A percentile compares a stretch with the other conserved stretches of the same genome.
phyloP scores from a whole-genome alignment of 495 filamentous ascomycete species.

The Aspergillus leporis region DNA sequence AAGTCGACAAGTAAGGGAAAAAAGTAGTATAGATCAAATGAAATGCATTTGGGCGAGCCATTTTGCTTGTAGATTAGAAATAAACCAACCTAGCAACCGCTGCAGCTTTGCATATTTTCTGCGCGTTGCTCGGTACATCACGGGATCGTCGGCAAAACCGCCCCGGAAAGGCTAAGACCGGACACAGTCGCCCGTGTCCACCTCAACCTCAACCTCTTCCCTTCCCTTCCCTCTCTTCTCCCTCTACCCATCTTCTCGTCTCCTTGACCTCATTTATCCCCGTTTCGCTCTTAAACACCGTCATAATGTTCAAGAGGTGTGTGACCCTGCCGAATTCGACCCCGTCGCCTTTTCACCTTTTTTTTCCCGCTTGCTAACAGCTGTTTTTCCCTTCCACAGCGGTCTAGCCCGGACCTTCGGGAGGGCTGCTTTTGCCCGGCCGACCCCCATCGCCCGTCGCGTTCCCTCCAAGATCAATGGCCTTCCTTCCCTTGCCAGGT shows the following conservation, averaged over 20 bases:
- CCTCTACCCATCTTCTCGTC: slow-evolving; percentile 34
- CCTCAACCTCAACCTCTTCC: slow-evolving; percentile 45
- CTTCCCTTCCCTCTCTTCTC: slow-evolving; percentile 43
- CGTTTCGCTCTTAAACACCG: slow-evolving; percentile 52
- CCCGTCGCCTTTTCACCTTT: slow-evolving; percentile 41
- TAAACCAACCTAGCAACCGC: not conserved
- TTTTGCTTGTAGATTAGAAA: not conserved
- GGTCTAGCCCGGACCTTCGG: slow-evolving; percentile 77
- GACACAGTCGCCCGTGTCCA: slow-evolving; percentile 35
- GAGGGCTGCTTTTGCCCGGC: slow-evolving; percentile 73
- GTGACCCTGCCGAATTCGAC: slow-evolving; percentile 44
- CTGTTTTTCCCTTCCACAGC: slow-evolving; percentile 49
- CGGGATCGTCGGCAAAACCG: slow-evolving; percentile 54
- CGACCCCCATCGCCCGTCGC: slow-evolving; percentile 66
- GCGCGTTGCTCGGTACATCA: slow-evolving; percentile 44
- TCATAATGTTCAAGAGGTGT: slow-evolving; percentile 90
- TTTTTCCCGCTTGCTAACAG: slow-evolving; percentile 36
- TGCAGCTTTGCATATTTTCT: slow-evolving; percentile 3
- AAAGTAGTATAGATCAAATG: not conserved
- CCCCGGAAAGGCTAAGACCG: slow-evolving; percentile 49
- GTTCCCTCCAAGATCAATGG: slow-evolving; percentile 61
- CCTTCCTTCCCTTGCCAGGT: slow-evolving; percentile 64
- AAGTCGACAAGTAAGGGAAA: not conserved
- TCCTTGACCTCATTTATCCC: slow-evolving; percentile 32
- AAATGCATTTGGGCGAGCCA: not conserved